These are phyloP conservation scores for Paecilomyces niveus DNA, from an alignment of 2,329 filamentous ascomycete species.

Conservation along the genomic window DNA sequence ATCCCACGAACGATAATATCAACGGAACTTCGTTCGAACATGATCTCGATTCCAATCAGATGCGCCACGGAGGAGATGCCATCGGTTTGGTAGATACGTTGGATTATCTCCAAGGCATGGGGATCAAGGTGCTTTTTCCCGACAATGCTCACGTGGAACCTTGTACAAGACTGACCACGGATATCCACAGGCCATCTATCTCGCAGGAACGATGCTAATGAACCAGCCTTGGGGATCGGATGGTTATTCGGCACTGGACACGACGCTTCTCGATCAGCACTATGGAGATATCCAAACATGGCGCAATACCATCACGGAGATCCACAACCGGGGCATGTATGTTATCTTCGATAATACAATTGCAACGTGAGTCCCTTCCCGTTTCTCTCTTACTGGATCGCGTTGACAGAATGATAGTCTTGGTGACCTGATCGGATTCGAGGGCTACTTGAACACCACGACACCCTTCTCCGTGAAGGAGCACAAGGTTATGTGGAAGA, in stretches of 20 bases:
- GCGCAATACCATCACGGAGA: slow-evolving; percentile 51
- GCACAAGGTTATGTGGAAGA: slow-evolving; percentile 53
- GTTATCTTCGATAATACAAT: slow-evolving; percentile 61
- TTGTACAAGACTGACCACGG: slow-evolving; percentile 6
- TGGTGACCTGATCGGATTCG: slow-evolving; percentile 57
- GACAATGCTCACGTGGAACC: not conserved
- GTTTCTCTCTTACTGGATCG: not conserved
- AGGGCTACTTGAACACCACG: slow-evolving; percentile 53
- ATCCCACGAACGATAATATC: slow-evolving; percentile 57
- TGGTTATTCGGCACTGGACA: slow-evolving; percentile 53
- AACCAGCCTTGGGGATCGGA: slow-evolving; percentile 60
- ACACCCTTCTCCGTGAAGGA: slow-evolving; percentile 51
- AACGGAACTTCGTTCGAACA: slow-evolving; percentile 57
- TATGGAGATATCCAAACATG: slow-evolving; percentile 54
- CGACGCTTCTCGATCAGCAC: slow-evolving; percentile 57
- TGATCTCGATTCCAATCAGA: slow-evolving; percentile 53
- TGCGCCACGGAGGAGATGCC: slow-evolving; percentile 57
- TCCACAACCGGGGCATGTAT: slow-evolving; percentile 59
- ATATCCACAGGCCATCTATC: slow-evolving; percentile 46
- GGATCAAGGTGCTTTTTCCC: slow-evolving; percentile 44
- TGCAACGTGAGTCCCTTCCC: slow-evolving; percentile 43
- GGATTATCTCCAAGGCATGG: slow-evolving; percentile 60
- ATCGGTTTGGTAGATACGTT: slow-evolving; percentile 52
- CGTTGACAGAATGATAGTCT: slow-evolving; percentile 29
- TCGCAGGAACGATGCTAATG: slow-evolving; percentile 58